phyloP scores from a whole-genome alignment of 2,329 filamentous ascomycete species.

The Ceratocystis huliohia region DNA sequence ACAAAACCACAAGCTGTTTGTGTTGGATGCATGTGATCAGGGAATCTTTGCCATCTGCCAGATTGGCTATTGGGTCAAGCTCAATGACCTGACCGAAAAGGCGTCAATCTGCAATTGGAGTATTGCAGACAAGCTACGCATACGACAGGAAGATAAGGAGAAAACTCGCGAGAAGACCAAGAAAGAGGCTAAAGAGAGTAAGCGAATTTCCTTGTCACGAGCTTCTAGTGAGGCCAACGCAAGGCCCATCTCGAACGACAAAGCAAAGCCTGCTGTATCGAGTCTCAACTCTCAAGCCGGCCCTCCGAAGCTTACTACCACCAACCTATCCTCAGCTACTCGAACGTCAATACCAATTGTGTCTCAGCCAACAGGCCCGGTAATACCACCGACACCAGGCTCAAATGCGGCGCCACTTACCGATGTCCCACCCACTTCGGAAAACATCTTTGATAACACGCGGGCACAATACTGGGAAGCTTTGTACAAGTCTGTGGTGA shows the following conservation, averaged over 20 bases:
- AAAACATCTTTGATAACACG: conserved; percentile 45
- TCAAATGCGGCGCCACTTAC: conserved; percentile 11
- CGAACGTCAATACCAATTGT: neutral
- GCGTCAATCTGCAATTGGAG: conserved; percentile 35
- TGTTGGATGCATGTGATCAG: conserved; percentile 23
- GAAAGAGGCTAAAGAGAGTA: conserved; percentile 8
- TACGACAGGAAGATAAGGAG: conserved; percentile 23
- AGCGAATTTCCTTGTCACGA: conserved; percentile 11
- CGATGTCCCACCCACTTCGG: conserved; percentile 29
- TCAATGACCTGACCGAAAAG: conserved; percentile 39
- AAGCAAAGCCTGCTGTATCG: neutral
- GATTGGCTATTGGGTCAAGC: conserved; percentile 52
- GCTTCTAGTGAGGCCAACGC: neutral
- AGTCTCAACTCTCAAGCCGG: neutral
- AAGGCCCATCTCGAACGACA: conserved; percentile 3
- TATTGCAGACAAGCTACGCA: conserved; percentile 27
- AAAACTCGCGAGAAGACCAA: conserved; percentile 17
- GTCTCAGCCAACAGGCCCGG: neutral
- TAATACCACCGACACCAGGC: neutral
- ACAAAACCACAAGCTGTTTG: conserved; percentile 13
- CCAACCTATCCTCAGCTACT: neutral
- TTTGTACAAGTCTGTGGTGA: conserved; percentile 50
- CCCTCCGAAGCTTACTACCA: neutral
- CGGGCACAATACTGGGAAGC: conserved; percentile 46
- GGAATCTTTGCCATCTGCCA: conserved; percentile 56